phyloP scores from a whole-genome alignment of 352 stramenopile genomes.

The Pythium inflatum region DNA sequence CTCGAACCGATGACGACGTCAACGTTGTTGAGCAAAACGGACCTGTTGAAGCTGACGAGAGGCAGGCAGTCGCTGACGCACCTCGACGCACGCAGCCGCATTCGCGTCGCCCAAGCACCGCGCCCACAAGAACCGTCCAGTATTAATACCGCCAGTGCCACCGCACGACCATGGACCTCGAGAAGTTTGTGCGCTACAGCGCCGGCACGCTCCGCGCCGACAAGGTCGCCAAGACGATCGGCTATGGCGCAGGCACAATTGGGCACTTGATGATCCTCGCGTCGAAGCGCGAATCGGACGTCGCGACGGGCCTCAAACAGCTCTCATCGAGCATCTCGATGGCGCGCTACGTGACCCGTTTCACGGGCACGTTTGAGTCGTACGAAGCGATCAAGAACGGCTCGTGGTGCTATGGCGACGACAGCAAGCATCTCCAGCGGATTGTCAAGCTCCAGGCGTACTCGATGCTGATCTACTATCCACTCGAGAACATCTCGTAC shows the following conservation, averaged over 20 bases:
- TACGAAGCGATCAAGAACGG: slow-evolving; percentile 76
- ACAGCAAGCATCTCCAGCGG: slow-evolving; percentile 59
- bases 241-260: slow-evolving; percentile 62
- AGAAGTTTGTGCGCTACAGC: slow-evolving; percentile 73
- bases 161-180: slow-evolving; percentile 50
- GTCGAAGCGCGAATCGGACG: slow-evolving; percentile 54
- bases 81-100: background rate
- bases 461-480: slow-evolving; percentile 87
- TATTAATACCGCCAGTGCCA: background rate
- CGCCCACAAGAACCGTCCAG: background rate
- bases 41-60: slow-evolving; percentile 28
- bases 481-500: slow-evolving; percentile 84
- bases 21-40: slow-evolving; percentile 24
- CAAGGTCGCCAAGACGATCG: slow-evolving; percentile 87
- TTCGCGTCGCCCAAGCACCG: background rate
- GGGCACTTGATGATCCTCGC: slow-evolving; percentile 59
- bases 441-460: slow-evolving; percentile 72
- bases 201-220: slow-evolving; percentile 64
- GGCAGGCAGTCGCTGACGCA: slow-evolving; percentile 15
- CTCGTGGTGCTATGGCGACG: slow-evolving; percentile 79
- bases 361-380: slow-evolving; percentile 74
- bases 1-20: slow-evolving; percentile 26
- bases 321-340: slow-evolving; percentile 77
- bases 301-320: slow-evolving; percentile 57
- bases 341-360: slow-evolving; percentile 79